phyloP scores from a whole-genome alignment of 805 yeast genomes.

The Hanseniaspora pseudoguilliermondii region DNA sequence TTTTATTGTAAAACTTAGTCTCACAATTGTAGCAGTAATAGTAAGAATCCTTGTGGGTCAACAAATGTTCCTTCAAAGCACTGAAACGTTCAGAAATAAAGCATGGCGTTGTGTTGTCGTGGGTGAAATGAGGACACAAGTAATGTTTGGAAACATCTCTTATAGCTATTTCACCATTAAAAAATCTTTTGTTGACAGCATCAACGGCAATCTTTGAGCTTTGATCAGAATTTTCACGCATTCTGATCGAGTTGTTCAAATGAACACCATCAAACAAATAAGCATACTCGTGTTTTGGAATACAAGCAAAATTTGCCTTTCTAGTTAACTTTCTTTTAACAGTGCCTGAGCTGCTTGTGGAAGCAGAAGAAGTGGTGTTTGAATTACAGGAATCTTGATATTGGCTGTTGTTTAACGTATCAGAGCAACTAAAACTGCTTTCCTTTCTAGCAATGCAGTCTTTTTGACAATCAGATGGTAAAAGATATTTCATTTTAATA shows the following conservation, averaged over 20 bases:
- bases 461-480: too few species aligned
- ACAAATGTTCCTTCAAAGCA: conserved; percentile 10
- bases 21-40: background rate
- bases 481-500: too few species aligned
- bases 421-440: too few species aligned
- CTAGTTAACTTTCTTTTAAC: background rate
- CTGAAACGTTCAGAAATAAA: conserved; percentile 9
- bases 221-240: background rate
- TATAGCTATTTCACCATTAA: background rate
- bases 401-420: too few species aligned
- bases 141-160: conserved; percentile 5
- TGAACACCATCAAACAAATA: conserved; percentile 5
- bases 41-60: conserved; percentile 1
- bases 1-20: background rate
- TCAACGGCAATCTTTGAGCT: background rate
- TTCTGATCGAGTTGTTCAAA: background rate
- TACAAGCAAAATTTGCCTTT: conserved; percentile 4
- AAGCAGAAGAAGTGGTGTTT: background rate
- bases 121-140: conserved; percentile 7
- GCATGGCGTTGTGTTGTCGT: conserved; percentile 1
- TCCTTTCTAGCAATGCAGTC: too few species aligned
- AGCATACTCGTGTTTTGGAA: background rate
- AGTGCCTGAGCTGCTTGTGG: background rate
- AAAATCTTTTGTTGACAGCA: conserved; percentile 5
- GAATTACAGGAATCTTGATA: background rate